Evolutionary conservation across 352 stramenopile genomes (phyloP), one percentile per base, ranked within the genome.

Genomic region (Globisporangium lucens): DNA sequence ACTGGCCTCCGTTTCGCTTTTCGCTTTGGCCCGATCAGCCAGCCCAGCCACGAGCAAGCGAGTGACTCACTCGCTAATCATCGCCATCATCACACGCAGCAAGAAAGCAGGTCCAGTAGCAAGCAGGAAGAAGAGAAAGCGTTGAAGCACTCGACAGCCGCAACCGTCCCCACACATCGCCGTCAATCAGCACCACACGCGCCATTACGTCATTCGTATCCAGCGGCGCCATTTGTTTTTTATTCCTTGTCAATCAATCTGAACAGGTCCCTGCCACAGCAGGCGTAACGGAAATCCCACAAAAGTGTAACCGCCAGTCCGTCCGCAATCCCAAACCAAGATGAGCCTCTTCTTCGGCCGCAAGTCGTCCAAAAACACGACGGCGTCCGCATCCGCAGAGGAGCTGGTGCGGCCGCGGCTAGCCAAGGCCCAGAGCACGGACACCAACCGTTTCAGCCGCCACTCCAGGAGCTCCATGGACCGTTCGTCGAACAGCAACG

Each of bases 281-380:
- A 33, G 30, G 24, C 10, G 29, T 15, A 15, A 36, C 46, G n/a
- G 10, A 63, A 38, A 38, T 46, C 38, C 38, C 33, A 33, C 24
- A 29, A 49, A 43, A 43, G 41, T 46, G 41, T 22, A 65, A 65
- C 60, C 20, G 59, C 12, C 56, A n/a, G 4, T 43, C 4, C 15
- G 43, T 51, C 43, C 17, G 43, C 43, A n/a, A 49, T 8, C 5
- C 1, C 38, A 46, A 46, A 46, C 41, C 41, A 51, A 51, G 9
- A 63, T 63, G 62, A 67, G 62, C 36, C 29, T 29, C 12, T 63
- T 68, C 55, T 68, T 68, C 46, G 41, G 53, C 27, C 63, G 63
- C 53, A 68, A 57, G 63, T 68, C 53, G 10, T 55, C 53, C 9
- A 68, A 61, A 56, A 46, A 41, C 22, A 43, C 61, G 9, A 8